Evolutionary conservation across 352 stramenopile genomes (phyloP).

Genomic region (Salisapilia sapeloensis): DNA sequence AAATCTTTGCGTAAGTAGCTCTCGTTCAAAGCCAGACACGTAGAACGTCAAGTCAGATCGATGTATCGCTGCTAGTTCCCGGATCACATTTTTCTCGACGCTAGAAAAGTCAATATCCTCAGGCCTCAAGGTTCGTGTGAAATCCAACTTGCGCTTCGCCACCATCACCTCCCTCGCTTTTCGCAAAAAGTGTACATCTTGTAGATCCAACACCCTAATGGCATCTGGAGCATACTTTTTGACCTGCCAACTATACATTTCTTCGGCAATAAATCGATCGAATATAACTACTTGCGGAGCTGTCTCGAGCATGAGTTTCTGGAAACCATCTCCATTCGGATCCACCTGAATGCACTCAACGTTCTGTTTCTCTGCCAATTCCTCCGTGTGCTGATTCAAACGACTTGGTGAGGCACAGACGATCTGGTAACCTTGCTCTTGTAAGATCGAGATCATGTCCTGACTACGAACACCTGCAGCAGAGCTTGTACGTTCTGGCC

Average conservation of each 20-base stretch:
- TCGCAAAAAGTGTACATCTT: constrained; percentile 88
- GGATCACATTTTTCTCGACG: constrained; percentile 50
- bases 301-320: constrained; percentile 35
- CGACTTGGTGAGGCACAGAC: constrained; percentile 64
- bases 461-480: constrained; percentile 74
- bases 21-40: constrained; percentile 44
- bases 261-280: constrained; percentile 69
- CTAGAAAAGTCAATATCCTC: constrained; percentile 11
- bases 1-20: constrained; percentile 39
- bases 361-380: constrained; percentile 16
- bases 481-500: constrained; percentile 77
- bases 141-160: constrained; percentile 22
- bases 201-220: constrained; percentile 80
- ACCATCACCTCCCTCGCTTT: constrained; percentile 64
- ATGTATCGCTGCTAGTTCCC: constrained; percentile 60
- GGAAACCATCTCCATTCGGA: constrained; percentile 49
- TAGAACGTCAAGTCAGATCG: constrained; percentile 59
- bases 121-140: constrained; percentile 22
- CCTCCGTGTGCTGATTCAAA: constrained; percentile 47
- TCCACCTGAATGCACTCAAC: constrained; percentile 54
- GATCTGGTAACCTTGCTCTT: constrained; percentile 42
- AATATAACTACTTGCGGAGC: constrained; percentile 59
- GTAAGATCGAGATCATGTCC: constrained; percentile 53
- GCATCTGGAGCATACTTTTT: constrained; percentile 62
- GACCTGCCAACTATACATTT: constrained; percentile 77